Evolutionary conservation across 192 early-diverging fungal genomes (phyloP), one percentile per base, ranked within the genome.

Genomic region (Coemansia aciculifera): DNA sequence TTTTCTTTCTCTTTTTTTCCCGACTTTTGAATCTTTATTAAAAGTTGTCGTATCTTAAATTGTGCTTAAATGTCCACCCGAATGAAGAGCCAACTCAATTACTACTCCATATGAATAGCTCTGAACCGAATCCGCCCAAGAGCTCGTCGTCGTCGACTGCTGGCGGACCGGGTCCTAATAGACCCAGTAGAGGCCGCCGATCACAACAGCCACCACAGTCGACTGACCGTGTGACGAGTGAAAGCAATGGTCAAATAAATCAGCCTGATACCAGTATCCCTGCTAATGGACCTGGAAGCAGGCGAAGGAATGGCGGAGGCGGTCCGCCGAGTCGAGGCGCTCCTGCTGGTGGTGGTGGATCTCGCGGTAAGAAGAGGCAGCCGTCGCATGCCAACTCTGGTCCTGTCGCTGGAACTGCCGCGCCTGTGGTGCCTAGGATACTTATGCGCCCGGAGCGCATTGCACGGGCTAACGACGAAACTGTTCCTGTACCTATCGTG

Each of bases 381-480:
- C 34, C 19, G 59, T 38, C 34, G 17, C 36, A 23, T 23, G 59
- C 13, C 19, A n/a, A 19, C 17, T 44, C 42, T 44, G 42, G 40
- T 6, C 15, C 42, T 9, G n/a, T 19, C 5, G n/a, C 44, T 46
- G 17, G 21, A 42, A 23, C 37, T 29, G 8, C 63, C 11, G 37
- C 36, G 21, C 38, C 48, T 0, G 64, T 66, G 2, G 66, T 77
- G 5, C 75, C 75, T 13, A 66, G 75, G 11, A 77, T 77, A 31
- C 57, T 77, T 23, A 59, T 68, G 36, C 75, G 75, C 1, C 69
- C 69, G 13, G 63, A 70, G 6, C 68, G 68, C 15, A 39, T 51
- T 46, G 56, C 70, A 5, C 23, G 23, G 43, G 43, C 29, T 3
- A 42, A 15, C n/a, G 29, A 43, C 17, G 43, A 43, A 31, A 10